phyloP scores from a whole-genome alignment of 371 early-diverging fungal genomes.

The Ecytonucleospora hepatopenaei region DNA sequence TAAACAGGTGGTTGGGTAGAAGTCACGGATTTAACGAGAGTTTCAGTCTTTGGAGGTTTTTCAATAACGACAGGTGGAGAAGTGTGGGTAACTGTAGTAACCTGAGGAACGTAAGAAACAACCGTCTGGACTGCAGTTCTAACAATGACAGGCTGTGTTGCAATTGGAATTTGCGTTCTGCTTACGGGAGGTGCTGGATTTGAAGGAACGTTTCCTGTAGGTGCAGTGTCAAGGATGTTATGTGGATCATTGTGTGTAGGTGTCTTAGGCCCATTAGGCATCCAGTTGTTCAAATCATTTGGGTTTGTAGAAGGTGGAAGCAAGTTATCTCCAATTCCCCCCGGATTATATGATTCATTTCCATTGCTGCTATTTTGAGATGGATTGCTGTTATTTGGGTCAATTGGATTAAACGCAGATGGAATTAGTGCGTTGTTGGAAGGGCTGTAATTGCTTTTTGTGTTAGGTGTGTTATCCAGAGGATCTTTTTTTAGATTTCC shows the following conservation, averaged over 20 bases:
- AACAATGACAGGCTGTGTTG: neutral
- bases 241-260: neutral
- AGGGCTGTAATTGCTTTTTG: no score
- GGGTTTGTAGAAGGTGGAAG: neutral
- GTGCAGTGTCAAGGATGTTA: neutral
- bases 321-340: neutral
- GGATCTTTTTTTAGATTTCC: neutral
- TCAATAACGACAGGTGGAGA: neutral
- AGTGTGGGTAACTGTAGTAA: neutral
- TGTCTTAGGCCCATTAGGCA: neutral
- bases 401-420: neutral
- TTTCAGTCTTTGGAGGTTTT: neutral
- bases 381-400: neutral
- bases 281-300: no score
- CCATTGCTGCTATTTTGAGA: neutral
- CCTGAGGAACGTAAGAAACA: neutral
- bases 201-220: neutral
- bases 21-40: neutral
- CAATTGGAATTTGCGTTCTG: neutral
- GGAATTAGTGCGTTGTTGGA: neutral
- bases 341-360: neutral
- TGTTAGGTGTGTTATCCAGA: no score
- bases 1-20: neutral
- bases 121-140: neutral
- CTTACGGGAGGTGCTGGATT: neutral